Percentiles rank a stretch among this genome's conserved stretches.
phyloP scores from a whole-genome alignment of 768 basidiomycete genomes.

The Cyclocybe cylindracea region DNA sequence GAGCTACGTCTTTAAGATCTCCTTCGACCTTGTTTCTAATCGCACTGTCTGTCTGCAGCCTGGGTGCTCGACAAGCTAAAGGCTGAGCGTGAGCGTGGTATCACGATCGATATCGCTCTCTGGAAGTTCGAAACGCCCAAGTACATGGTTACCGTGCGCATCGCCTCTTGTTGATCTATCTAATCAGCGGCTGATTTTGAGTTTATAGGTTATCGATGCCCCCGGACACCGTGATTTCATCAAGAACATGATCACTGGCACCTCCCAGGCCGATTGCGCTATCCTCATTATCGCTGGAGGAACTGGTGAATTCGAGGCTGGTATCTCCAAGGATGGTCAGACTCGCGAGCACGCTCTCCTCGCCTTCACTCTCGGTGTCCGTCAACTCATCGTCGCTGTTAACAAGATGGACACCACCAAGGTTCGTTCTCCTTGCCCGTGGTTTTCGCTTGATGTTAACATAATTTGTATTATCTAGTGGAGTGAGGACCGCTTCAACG shows the following conservation, averaged over 20 bases:
- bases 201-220: conserved; percentile 90
- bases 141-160: conserved; percentile 85
- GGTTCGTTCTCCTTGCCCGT: conserved; percentile 39
- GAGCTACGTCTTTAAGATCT: conserved; percentile 26
- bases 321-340: conserved; percentile 99
- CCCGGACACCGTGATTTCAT: conserved; percentile 99
- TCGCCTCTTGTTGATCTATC: conserved; percentile 10
- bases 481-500: conserved; percentile 99
- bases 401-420: conserved; percentile 99
- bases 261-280: conserved; percentile 99
- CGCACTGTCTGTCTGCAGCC: conserved; percentile 51
- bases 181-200: conserved; percentile 18
- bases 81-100: conserved; percentile 99
- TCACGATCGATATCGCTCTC: conserved; percentile 99
- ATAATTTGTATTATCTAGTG: conserved; percentile 55
- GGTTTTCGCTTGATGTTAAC: not conserved
- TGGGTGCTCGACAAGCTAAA: conserved; percentile 99
- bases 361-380: conserved; percentile 99
- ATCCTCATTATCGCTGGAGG: conserved; percentile 99
- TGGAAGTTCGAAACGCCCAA: conserved; percentile 99
- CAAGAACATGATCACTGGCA: conserved; percentile 99
- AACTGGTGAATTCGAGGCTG: conserved; percentile 99
- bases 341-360: conserved; percentile 99
- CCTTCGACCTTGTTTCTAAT: conserved; percentile 15
- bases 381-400: conserved; percentile 99